Conservation (phyloP, 441 rosid species). For the Kokia cookei region DNA sequence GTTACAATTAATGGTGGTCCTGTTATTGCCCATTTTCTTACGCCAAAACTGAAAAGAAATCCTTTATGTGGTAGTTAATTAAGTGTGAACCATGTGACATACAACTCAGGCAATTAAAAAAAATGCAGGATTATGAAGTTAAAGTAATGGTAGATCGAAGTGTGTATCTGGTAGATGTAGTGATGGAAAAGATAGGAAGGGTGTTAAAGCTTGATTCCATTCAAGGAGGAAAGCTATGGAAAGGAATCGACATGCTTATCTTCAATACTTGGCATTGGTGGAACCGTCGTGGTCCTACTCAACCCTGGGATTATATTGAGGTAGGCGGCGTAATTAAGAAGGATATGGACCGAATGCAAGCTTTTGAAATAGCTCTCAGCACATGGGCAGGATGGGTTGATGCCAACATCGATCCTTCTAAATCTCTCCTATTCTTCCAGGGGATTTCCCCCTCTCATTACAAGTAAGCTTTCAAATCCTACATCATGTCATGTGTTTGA, state of each 20-base stretch:
- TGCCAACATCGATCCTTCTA: constrained; percentile 47
- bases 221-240: constrained; percentile 65
- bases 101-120: neutral
- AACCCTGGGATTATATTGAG: constrained; percentile 88
- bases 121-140: constrained; percentile 51
- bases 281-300: constrained; percentile 83
- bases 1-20: neutral
- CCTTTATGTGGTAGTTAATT: neutral
- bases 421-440: constrained; percentile 65
- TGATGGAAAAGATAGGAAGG: constrained; percentile 49
- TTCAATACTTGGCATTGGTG: constrained; percentile 99
- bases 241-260: constrained; percentile 51
- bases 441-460: constrained; percentile 92
- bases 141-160: constrained; percentile 63
- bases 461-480: constrained; percentile 38
- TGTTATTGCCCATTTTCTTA: neutral
- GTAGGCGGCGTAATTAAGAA: constrained; percentile 35
- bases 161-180: constrained; percentile 66
- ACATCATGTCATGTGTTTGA: neutral
- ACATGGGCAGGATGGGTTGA: constrained; percentile 88
- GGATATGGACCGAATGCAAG: constrained; percentile 77
- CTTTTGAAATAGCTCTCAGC: constrained; percentile 62
- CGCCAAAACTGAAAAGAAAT: neutral
- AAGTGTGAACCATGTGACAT: neutral
- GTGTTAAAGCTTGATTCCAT: constrained; percentile 78